These are phyloP conservation scores for Zanthoxylum bungeanum DNA, from an alignment of 345 rosid genomes.

Conservation along the genomic window DNA sequence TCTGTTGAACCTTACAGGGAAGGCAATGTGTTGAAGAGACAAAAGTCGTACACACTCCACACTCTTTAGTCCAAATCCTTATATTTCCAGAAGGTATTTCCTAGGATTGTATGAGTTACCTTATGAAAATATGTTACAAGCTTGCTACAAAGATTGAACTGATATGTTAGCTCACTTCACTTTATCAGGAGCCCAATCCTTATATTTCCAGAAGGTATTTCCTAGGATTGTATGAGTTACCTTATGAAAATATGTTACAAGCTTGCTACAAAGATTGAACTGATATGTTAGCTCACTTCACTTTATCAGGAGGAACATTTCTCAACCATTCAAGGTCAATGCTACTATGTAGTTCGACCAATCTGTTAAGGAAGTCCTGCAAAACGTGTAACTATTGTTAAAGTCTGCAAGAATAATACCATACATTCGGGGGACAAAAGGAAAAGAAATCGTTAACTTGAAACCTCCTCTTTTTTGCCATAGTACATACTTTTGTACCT, in stretches of 20 bases:
- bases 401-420: no score
- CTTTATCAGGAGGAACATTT: slow-evolving; percentile 48
- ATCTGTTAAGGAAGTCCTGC: slow-evolving; percentile 47
- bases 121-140: not conserved
- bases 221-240: no score
- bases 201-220: slow-evolving; percentile 39
- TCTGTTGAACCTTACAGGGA: slow-evolving; percentile 45
- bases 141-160: not conserved
- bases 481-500: slow-evolving; percentile 26
- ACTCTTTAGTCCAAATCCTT: slow-evolving; percentile 74
- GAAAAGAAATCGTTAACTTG: not conserved
- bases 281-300: slow-evolving; percentile 40
- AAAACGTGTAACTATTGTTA: not conserved
- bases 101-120: slow-evolving; percentile 22
- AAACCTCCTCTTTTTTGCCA: not conserved
- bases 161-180: no score
- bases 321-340: slow-evolving; percentile 77
- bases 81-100: slow-evolving; percentile 41
- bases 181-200: no score
- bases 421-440: not conserved
- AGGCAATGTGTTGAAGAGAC: slow-evolving; percentile 52
- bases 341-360: slow-evolving; percentile 24
- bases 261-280: no score
- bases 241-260: no score
- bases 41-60: slow-evolving; percentile 67